phyloP scores from a whole-genome alignment of 768 basidiomycete species.

The Psilocybe sp. region DNA sequence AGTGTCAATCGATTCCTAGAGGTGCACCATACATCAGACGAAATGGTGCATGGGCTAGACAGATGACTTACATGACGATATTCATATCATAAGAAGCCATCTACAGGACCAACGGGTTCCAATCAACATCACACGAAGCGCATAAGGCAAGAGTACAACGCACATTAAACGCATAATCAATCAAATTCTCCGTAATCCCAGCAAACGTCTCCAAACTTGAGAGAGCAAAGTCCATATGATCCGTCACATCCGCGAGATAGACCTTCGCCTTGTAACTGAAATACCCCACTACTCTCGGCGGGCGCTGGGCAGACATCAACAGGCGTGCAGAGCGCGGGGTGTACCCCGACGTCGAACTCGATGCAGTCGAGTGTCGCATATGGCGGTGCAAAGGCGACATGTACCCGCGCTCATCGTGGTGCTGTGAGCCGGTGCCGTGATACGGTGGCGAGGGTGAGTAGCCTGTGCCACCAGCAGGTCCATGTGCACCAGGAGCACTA shows the following conservation, averaged over 20 bases:
- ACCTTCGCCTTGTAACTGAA: constrained; percentile 65
- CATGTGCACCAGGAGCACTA: too few species aligned
- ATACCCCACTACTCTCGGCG: constrained; percentile 36
- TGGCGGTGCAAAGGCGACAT: too few species aligned
- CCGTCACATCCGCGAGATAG: constrained; percentile 68
- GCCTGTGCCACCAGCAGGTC: too few species aligned
- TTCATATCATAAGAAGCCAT: constrained; percentile 68
- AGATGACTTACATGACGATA: constrained; percentile 48
- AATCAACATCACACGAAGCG: background rate
- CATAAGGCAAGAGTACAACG: constrained; percentile 10
- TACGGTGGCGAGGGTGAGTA: too few species aligned
- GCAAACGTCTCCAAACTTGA: constrained; percentile 67
- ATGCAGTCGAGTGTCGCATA: too few species aligned
- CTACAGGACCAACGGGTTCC: constrained; percentile 25
- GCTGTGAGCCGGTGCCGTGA: too few species aligned
- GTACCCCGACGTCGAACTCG: too few species aligned
- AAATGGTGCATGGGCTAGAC: background rate
- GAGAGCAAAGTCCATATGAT: constrained; percentile 70
- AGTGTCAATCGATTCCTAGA: constrained; percentile 62
- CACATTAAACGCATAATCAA: constrained; percentile 73
- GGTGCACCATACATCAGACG: background rate
- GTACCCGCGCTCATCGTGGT: too few species aligned
- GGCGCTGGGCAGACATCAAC: background rate
- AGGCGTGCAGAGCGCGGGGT: background rate
- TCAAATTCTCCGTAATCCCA: constrained; percentile 62